Evolutionary conservation across 257 asterid genomes (phyloP).

Genomic region (Scutellaria galericulata): DNA sequence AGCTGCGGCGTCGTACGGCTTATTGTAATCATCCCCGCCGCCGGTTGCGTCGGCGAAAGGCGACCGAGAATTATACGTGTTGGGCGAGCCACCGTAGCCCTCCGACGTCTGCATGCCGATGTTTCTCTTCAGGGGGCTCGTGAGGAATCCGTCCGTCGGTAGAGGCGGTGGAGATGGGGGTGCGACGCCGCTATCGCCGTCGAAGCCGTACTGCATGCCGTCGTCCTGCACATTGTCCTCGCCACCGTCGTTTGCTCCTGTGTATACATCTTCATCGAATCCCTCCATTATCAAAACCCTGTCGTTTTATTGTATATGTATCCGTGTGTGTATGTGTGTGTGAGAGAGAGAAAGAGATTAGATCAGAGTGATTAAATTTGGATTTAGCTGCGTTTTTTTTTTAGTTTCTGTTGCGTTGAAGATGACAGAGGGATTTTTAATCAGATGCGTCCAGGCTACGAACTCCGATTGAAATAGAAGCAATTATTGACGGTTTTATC

Average conservation of each 20-base stretch:
- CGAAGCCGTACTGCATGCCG: conserved; percentile 51
- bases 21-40: conserved; percentile 38
- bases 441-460: background rate
- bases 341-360: background rate
- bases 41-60: conserved; percentile 36
- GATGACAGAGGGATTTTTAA: background rate
- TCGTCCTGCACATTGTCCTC: conserved; percentile 44
- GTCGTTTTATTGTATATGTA: background rate
- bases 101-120: conserved; percentile 43
- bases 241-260: conserved; percentile 40
- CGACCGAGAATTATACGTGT: conserved; percentile 32
- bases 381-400: conserved; percentile 26
- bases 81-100: conserved; percentile 34
- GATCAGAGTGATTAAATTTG: conserved; percentile 35
- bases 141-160: conserved; percentile 46
- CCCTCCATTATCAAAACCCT: conserved; percentile 51
- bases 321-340: background rate
- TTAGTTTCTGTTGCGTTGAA: background rate
- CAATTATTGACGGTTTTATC: background rate
- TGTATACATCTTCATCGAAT: conserved; percentile 50
- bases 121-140: conserved; percentile 31
- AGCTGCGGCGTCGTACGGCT: conserved; percentile 53
- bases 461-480: background rate
- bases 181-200: conserved; percentile 42
- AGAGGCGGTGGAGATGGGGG: conserved; percentile 36